Percentiles rank a stretch among this genome's conserved stretches.
Conservation (phyloP, 192 early-diverging fungal species). For the Mortierella hygrophila region DNA sequence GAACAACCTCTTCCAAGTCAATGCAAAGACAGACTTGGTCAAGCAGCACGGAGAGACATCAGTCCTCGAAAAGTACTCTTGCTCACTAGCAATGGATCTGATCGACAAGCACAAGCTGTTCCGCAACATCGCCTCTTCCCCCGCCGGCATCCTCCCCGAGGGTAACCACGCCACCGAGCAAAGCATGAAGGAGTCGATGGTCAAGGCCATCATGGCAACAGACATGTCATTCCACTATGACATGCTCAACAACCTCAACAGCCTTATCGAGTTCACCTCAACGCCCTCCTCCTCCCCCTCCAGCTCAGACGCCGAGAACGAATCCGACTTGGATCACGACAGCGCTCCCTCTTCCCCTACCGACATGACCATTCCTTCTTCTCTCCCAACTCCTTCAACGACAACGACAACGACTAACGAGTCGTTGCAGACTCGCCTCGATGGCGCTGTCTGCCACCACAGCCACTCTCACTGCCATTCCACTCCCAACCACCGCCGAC, state of each 20-base stretch:
- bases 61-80: conserved; percentile 90
- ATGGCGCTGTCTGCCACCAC: neutral
- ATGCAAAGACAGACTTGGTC: conserved; percentile 84
- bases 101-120: conserved; percentile 82
- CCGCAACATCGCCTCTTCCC: conserved; percentile 62
- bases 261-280: conserved; percentile 55
- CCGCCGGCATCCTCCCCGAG: conserved; percentile 56
- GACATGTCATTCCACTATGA: conserved; percentile 94
- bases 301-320: conserved; percentile 30
- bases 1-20: conserved; percentile 94
- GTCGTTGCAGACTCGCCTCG: neutral
- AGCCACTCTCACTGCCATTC: conserved; percentile 13
- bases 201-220: conserved; percentile 87
- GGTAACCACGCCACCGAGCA: conserved; percentile 64
- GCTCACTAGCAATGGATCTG: conserved; percentile 80
- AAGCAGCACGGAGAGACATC: conserved; percentile 81
- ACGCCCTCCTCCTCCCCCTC: conserved; percentile 30
- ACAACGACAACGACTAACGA: neutral
- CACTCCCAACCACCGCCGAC: conserved; percentile 27
- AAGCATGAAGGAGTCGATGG: conserved; percentile 61
- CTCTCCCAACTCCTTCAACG: neutral
- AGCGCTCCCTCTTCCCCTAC: neutral
- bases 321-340: conserved; percentile 17
- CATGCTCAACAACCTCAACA: conserved; percentile 65
- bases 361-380: neutral